Evolutionary conservation across 2,329 filamentous ascomycete genomes (phyloP).

Genomic region (Alternaria triticina): DNA sequence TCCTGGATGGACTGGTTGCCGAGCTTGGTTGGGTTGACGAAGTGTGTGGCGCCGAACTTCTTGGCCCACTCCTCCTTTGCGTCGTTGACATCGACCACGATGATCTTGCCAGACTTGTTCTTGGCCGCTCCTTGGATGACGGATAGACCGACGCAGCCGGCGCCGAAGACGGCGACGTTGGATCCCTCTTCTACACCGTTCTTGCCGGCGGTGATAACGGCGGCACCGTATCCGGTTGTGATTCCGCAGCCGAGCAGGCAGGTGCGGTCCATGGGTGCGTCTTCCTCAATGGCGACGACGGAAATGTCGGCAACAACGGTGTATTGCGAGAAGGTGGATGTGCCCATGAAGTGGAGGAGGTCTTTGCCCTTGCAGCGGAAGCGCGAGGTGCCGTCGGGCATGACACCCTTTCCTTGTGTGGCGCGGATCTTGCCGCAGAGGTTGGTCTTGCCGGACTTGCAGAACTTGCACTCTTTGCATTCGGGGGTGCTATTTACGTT

Average conservation of each 20-base stretch:
- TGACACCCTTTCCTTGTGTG: conserved; percentile 92
- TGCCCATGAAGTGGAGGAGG: conserved; percentile 98
- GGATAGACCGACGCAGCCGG: conserved; percentile 92
- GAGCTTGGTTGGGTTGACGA: conserved; percentile 83
- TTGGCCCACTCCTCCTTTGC: conserved; percentile 87
- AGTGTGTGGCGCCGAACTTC: conserved; percentile 96
- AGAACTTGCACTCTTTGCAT: conserved; percentile 99
- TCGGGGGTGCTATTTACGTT: conserved; percentile 77
- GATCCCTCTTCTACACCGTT: conserved; percentile 79
- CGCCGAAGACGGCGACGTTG: conserved; percentile 91
- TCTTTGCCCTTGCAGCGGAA: conserved; percentile 96
- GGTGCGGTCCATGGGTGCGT: conserved; percentile 94
- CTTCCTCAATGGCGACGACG: conserved; percentile 87
- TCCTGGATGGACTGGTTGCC: conserved; percentile 80
- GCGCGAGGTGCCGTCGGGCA: conserved; percentile 95
- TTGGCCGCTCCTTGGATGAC: conserved; percentile 93
- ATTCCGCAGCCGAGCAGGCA: conserved; percentile 97
- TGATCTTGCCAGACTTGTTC: conserved; percentile 80
- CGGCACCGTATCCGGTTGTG: conserved; percentile 96
- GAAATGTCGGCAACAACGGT: conserved; percentile 99
- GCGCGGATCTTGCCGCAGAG: conserved; percentile 98
- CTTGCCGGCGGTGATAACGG: conserved; percentile 82
- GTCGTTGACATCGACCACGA: conserved; percentile 83
- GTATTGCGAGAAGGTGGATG: conserved; percentile 98
- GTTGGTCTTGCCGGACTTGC: conserved; percentile 99